Evolutionary conservation across 495 filamentous ascomycete genomes (phyloP), one percentile per base, ranked within the genome.

Genomic region (Penicillium dipodomyicola): DNA sequence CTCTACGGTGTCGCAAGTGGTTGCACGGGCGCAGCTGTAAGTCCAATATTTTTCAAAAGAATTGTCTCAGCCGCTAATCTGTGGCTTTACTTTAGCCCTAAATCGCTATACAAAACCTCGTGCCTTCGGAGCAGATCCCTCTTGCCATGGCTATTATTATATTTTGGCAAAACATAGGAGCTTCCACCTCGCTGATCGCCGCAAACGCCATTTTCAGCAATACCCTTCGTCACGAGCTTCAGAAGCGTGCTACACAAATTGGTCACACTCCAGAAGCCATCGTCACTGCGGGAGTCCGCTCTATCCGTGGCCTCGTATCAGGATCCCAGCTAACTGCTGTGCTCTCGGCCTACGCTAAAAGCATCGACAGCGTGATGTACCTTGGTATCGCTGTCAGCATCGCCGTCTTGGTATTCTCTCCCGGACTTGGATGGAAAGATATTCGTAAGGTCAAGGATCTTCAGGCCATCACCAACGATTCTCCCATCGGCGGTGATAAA

Each of bases 181-280:
- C 80, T 20, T 80, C 87, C 0, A 67, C 87, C 1, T 88, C 86
- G 60, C 80, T 91, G 49, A 78, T 77, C 8, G 81, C 87, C 44
- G 84, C 76, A 14, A 83, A 91, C 59, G 87, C 83, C 52, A 77
- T 91, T 45, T 88, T 92, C 63, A 78, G 76, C 39, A 87, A 87
- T 67, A 75, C 78, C 45, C 79, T 91, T 7, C 63, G 84, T 25
- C 61, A 71, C 29, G 77, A 81, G 39, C 72, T 90, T 6, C 62
- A 56, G 3, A 33, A 59, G 37, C 59, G 71, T 65, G 67, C 76
- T 22, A 79, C 84, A 0, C 65, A 67, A 11, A 57, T 82, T 29
- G 59, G 82, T 9, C n/a, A 54, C 15, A 6, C 23, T 53, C 70
- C 83, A 5, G 14, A 42, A 0, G 44, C 73, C n/a, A 59, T 65